Evolutionary conservation across 352 stramenopile species (phyloP), one percentile per base, ranked within the genome.

Genomic region (Phytophthora melonis): DNA sequence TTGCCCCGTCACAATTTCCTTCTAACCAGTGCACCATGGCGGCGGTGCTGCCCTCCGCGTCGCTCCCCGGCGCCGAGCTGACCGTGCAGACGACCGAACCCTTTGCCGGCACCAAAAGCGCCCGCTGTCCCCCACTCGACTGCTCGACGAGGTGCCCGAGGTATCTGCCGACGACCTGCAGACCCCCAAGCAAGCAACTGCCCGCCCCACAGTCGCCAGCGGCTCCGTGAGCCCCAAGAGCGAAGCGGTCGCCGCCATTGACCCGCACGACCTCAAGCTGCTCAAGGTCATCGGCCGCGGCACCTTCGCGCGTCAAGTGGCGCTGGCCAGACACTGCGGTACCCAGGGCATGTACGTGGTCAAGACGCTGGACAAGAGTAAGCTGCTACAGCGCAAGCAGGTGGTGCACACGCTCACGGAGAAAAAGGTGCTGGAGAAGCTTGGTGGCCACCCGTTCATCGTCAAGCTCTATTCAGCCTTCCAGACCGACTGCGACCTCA

Each of bases 261-360:
- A 90, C 55, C 86, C 86, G 60, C 82, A 88, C 54, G 83, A 94
- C 62, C 77, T 96, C 52, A 88, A 82, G 66, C 75, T 96, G 59
- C 82, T 96, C 58, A 93, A 94, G 58, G 89, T 96, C n/a, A 93
- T 96, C 57, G 89, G 89, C 1, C 89, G 88, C 36, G 89, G 89
- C 72, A 94, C 89, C 25, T 96, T 94, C 66, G 89, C 89, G 19
- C 87, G 89, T 43, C 89, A 96, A 64, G 89, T 96, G 54, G 89
- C 89, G 39, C 73, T 96, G 50, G 89, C 89, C 16, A 80, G 81
- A 19, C 78, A 92, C 78, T 68, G 62, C 43, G 68, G 66, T 21
- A 90, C 84, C 7, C 75, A 91, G 54, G 74, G 68, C 61, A 76
- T 94, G 77, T 90, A 87, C 63, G 89, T 93, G 21, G 79, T 96